Percentiles rank a stretch among this genome's conserved stretches.
Evolutionary conservation across 2,329 filamentous ascomycete genomes (phyloP).

Genomic region (Aspergillus ustus): DNA sequence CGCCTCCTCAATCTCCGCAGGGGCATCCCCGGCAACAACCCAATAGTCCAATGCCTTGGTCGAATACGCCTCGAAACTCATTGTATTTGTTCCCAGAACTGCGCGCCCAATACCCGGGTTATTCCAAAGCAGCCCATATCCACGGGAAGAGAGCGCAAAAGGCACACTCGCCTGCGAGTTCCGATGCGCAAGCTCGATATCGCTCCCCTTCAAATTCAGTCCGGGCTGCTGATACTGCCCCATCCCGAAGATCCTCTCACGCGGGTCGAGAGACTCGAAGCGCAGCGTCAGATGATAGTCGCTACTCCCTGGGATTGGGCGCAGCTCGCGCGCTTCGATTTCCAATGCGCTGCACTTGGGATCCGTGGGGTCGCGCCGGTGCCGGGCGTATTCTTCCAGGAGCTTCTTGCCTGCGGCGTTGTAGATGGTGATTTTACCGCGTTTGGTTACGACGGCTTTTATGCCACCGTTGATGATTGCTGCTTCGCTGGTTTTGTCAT

Average conservation of each 20-base stretch:
- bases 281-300: conserved; percentile 63
- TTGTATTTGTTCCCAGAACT: conserved; percentile 64
- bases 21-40: conserved; percentile 63
- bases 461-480: conserved; percentile 56
- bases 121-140: conserved; percentile 70
- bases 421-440: conserved; percentile 57
- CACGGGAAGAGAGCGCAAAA: conserved; percentile 63
- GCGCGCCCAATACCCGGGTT: conserved; percentile 66
- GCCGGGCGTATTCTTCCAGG: conserved; percentile 59
- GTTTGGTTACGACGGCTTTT: conserved; percentile 51
- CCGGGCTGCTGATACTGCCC: conserved; percentile 70
- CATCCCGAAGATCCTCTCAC: conserved; percentile 71
- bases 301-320: conserved; percentile 56
- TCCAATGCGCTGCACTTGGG: conserved; percentile 64
- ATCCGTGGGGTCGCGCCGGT: conserved; percentile 56
- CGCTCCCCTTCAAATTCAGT: conserved; percentile 66
- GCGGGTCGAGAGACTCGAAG: conserved; percentile 58
- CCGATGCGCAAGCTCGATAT: conserved; percentile 67
- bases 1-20: conserved; percentile 59
- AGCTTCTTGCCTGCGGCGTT: conserved; percentile 49
- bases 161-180: conserved; percentile 70
- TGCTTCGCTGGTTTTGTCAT: conserved; percentile 34
- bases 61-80: conserved; percentile 64
- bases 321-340: conserved; percentile 63
- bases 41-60: conserved; percentile 66